These are phyloP conservation scores for Tylopilus cervinicoccineus DNA, from an alignment of 768 basidiomycete genomes.

Conservation along the genomic window DNA sequence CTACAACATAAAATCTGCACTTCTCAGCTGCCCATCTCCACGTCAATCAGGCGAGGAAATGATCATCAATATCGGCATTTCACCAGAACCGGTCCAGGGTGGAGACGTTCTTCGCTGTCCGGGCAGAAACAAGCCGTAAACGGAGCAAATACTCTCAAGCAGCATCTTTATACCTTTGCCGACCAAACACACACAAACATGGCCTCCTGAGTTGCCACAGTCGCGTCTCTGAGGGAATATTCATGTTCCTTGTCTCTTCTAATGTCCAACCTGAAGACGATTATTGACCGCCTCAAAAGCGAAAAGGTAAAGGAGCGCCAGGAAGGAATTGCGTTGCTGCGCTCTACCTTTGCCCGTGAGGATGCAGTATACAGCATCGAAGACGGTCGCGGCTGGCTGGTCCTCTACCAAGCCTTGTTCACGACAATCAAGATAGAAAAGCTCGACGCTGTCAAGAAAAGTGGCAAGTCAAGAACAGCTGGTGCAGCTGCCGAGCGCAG, in stretches of 20 bases:
- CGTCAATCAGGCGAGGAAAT: slow-evolving; percentile 52
- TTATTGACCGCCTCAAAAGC: slow-evolving; percentile 51
- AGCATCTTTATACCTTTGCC: slow-evolving; percentile 21
- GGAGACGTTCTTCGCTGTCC: slow-evolving; percentile 55
- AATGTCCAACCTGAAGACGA: slow-evolving; percentile 43
- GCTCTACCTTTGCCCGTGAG: slow-evolving; percentile 47
- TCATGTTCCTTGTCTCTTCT: slow-evolving; percentile 2
- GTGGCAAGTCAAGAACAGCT: slow-evolving; percentile 37
- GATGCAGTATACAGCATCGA: slow-evolving; percentile 39
- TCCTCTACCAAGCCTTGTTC: slow-evolving; percentile 73
- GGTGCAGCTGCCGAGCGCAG: slow-evolving; percentile 52
- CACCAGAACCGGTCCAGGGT: slow-evolving; percentile 82
- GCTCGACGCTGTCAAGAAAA: slow-evolving; percentile 38
- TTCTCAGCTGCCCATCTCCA: slow-evolving; percentile 47
- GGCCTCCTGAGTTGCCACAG: slow-evolving; percentile 8
- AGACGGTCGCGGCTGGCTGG: slow-evolving; percentile 50
- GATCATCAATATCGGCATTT: slow-evolving; percentile 57
- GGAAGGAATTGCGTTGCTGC: slow-evolving; percentile 54
- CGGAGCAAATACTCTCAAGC: not conserved
- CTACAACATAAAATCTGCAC: slow-evolving; percentile 30
- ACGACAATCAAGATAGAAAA: slow-evolving; percentile 61
- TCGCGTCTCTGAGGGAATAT: slow-evolving; percentile 15
- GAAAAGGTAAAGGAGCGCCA: slow-evolving; percentile 69
- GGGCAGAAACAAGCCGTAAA: slow-evolving; percentile 70
- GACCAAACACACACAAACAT: slow-evolving; percentile 31